Conservation (phyloP, 1,284 basidiomycete genomes). For the Ustilago hordei region DNA sequence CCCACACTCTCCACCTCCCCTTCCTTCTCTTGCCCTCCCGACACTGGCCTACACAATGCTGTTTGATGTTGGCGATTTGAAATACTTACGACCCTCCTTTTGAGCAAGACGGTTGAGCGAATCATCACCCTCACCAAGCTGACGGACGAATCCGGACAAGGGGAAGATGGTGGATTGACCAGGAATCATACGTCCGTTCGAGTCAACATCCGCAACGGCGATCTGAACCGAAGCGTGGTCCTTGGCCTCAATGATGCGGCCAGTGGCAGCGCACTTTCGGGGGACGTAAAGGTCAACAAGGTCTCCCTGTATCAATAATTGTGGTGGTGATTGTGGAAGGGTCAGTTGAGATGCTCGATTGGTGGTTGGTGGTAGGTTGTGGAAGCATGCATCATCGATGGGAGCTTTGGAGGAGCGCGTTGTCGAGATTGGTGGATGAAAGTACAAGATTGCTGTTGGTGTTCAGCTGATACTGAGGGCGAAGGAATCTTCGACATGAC, state of each 20-base stretch:
- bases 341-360: constrained; percentile 24
- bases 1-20: neutral
- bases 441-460: neutral
- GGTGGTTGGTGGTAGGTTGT: neutral
- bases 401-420: constrained; percentile 12
- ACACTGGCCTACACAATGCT: constrained; percentile 4
- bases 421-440: neutral
- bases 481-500: no score
- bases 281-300: constrained; percentile 99
- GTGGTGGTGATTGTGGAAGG: neutral
- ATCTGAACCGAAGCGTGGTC: constrained; percentile 99
- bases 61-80: neutral
- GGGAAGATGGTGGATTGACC: constrained; percentile 90
- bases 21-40: neutral
- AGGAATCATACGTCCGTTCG: constrained; percentile 85
- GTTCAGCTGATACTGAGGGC: no score
- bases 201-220: constrained; percentile 92
- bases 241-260: constrained; percentile 96
- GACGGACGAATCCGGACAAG: constrained; percentile 91
- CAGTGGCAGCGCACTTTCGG: constrained; percentile 86
- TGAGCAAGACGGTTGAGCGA: constrained; percentile 96
- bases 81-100: constrained; percentile 87
- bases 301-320: constrained; percentile 77
- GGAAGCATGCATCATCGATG: constrained; percentile 1
- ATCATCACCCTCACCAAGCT: constrained; percentile 97